Conservation (phyloP, 208 protist genomes). For the Phytomonas sp. region DNA sequence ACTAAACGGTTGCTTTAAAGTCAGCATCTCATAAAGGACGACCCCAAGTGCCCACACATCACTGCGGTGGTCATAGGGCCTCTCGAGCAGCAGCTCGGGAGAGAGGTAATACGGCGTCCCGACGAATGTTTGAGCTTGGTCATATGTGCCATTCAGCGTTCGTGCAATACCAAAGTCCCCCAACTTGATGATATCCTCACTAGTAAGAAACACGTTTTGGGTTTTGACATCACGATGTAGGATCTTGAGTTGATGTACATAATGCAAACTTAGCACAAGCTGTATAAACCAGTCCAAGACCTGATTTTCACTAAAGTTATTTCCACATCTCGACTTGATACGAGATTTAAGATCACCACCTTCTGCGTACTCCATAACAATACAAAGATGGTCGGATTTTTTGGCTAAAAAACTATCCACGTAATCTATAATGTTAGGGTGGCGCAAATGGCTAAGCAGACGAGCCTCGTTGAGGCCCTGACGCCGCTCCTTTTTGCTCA, state of each 20-base stretch:
- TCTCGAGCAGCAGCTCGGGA: slow-evolving; percentile 88
- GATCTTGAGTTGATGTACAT: slow-evolving; percentile 89
- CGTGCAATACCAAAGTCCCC: slow-evolving; percentile 93
- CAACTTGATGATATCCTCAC: slow-evolving; percentile 82
- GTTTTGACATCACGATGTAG: slow-evolving; percentile 91
- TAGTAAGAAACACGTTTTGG: slow-evolving; percentile 92
- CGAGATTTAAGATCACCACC: slow-evolving; percentile 74
- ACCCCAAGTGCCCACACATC: slow-evolving; percentile 93
- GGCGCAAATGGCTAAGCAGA: slow-evolving; percentile 78
- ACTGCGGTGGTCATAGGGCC: slow-evolving; percentile 90
- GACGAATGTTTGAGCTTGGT: slow-evolving; percentile 91
- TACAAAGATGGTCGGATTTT: slow-evolving; percentile 86
- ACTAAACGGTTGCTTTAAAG: slow-evolving; percentile 86
- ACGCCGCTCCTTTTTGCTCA: slow-evolving; percentile 86
- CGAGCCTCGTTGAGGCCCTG: slow-evolving; percentile 90
- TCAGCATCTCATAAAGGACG: slow-evolving; percentile 83
- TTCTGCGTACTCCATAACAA: slow-evolving; percentile 91
- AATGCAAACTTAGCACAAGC: slow-evolving; percentile 82
- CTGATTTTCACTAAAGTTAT: slow-evolving; percentile 77
- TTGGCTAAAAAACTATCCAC: slow-evolving; percentile 88
- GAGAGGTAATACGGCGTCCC: slow-evolving; percentile 93
- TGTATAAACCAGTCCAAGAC: slow-evolving; percentile 88
- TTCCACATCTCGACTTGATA: slow-evolving; percentile 73
- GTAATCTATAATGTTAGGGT: slow-evolving; percentile 94
- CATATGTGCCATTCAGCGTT: slow-evolving; percentile 82